Evolutionary conservation across 2,329 filamentous ascomycete species (phyloP).

Genomic region (Stromatinia cepivora): DNA sequence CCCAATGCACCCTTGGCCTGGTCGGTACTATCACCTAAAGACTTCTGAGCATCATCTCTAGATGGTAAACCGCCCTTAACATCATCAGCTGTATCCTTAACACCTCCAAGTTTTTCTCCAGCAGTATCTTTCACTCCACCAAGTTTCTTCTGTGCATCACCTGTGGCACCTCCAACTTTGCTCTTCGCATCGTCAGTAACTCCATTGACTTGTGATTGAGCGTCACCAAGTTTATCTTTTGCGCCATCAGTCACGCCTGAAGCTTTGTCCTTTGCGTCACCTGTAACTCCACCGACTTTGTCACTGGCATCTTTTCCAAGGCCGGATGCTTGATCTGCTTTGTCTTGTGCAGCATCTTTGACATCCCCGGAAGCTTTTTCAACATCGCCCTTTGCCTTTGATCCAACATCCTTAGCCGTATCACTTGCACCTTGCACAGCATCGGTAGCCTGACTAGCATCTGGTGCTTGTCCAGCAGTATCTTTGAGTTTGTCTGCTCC

Average conservation of each 20-base stretch:
- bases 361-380: background rate
- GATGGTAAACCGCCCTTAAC: background rate
- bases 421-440: background rate
- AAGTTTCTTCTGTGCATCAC: slow-evolving; percentile 2
- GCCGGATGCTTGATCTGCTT: background rate
- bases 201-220: background rate
- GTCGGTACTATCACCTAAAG: background rate
- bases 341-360: background rate
- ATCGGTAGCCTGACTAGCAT: slow-evolving; percentile 5
- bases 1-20: slow-evolving; percentile 1
- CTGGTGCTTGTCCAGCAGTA: background rate
- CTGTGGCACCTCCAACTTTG: slow-evolving; percentile 6
- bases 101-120: background rate
- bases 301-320: background rate
- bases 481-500: slow-evolving; percentile 4
- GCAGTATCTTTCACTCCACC: slow-evolving; percentile 1
- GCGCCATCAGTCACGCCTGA: background rate
- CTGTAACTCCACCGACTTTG: slow-evolving; percentile 1
- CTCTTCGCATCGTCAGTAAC: background rate
- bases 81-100: background rate
- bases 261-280: background rate
- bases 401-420: background rate
- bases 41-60: slow-evolving; percentile 3
- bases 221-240: background rate
- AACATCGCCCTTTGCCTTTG: background rate